These are phyloP conservation scores for Rhizophagus prolifer DNA, from an alignment of 192 early-diverging fungal species.

Conservation along the genomic window DNA sequence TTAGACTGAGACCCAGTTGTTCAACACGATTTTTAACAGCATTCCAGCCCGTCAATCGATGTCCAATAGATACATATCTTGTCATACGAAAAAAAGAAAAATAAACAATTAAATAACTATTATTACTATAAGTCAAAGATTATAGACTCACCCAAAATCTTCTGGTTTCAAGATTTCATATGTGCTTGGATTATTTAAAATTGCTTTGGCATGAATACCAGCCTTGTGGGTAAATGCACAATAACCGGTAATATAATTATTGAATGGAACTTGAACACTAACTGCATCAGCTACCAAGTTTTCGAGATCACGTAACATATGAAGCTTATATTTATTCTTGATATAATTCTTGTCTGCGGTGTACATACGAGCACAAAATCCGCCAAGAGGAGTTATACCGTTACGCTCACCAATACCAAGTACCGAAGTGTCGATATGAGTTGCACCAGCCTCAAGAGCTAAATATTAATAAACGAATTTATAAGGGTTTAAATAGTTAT, in stretches of 20 bases:
- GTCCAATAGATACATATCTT: conserved; percentile 94
- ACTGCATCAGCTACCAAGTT: conserved; percentile 96
- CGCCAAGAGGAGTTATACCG: conserved; percentile 95
- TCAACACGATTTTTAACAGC: conserved; percentile 98
- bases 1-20: conserved; percentile 80
- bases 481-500: background rate
- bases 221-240: conserved; percentile 99
- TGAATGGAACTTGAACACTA: conserved; percentile 95
- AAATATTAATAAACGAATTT: conserved; percentile 26
- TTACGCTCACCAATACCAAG: conserved; percentile 99
- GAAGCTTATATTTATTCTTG: conserved; percentile 90
- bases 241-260: conserved; percentile 99
- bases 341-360: conserved; percentile 89
- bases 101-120: background rate
- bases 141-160: conserved; percentile 73
- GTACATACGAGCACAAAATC: conserved; percentile 94
- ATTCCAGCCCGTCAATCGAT: conserved; percentile 98
- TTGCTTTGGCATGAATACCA: conserved; percentile 99
- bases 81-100: conserved; percentile 61
- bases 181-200: conserved; percentile 97
- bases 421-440: conserved; percentile 97
- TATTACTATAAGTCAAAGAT: background rate
- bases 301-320: conserved; percentile 91
- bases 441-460: conserved; percentile 95
- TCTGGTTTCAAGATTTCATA: conserved; percentile 98